Evolutionary conservation across 148 eudicot species (phyloP).

Genomic region (Fagopyrum tataricum): DNA sequence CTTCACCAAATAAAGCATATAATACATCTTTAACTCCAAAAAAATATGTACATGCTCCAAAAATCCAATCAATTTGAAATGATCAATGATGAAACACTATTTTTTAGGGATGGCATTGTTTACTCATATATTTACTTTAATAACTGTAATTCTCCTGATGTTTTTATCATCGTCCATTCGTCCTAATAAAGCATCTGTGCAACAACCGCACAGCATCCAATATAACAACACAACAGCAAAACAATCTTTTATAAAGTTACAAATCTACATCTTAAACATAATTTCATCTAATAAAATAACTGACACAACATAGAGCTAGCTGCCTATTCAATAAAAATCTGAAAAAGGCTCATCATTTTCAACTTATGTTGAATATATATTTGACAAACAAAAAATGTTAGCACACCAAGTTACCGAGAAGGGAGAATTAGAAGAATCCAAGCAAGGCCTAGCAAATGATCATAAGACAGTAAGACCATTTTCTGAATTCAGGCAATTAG

Average conservation of each 20-base stretch:
- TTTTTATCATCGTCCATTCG: background rate
- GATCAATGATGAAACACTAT: background rate
- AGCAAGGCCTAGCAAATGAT: too few relatives aligned
- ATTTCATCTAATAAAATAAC: background rate
- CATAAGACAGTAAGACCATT: too few relatives aligned
- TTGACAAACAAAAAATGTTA: background rate
- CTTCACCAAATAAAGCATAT: background rate
- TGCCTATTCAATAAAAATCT: background rate
- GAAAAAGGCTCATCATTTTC: background rate
- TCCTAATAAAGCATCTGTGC: background rate
- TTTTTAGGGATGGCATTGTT: background rate
- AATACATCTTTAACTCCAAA: too few relatives aligned
- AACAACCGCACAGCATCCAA: background rate
- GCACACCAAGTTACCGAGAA: too few relatives aligned
- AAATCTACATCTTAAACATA: too few relatives aligned
- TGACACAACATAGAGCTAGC: background rate
- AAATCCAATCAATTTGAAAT: background rate
- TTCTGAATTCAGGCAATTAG: too few relatives aligned
- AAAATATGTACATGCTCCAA: background rate
- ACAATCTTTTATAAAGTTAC: background rate
- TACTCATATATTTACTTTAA: background rate
- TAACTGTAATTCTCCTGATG: background rate
- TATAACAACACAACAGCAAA: background rate
- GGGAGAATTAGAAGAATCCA: too few relatives aligned
- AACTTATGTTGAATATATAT: background rate